Conservation (phyloP, 805 yeast species). For the Metschnikowia matae region DNA sequence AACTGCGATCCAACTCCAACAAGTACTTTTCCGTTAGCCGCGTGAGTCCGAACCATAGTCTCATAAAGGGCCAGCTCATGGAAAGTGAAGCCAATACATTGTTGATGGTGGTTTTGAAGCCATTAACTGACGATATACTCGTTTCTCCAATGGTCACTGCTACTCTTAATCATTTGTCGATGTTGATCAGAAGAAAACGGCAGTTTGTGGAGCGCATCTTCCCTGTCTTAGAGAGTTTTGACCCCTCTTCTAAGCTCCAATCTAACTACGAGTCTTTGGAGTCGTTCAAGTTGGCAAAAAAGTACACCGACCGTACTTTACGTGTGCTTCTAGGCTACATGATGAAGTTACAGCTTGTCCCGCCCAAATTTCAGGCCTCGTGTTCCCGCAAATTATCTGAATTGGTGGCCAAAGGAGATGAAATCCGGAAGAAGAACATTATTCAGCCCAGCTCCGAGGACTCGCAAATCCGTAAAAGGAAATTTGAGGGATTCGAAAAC, state of each 20-base stretch:
- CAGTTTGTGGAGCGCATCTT: conserved; percentile 55
- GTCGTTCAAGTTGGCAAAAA: conserved; percentile 51
- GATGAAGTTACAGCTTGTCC: conserved; percentile 32
- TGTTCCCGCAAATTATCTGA: conserved; percentile 26
- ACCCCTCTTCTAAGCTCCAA: conserved; percentile 50
- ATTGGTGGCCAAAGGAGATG: conserved; percentile 37
- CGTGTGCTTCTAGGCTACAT: conserved; percentile 41
- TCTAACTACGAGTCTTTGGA: conserved; percentile 44
- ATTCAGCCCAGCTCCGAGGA: conserved; percentile 27
- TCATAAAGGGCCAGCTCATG: conserved; percentile 49
- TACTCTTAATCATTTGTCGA: conserved; percentile 58
- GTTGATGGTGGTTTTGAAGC: conserved; percentile 55
- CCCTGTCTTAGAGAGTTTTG: conserved; percentile 56
- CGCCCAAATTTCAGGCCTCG: conserved; percentile 27
- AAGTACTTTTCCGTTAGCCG: conserved; percentile 45
- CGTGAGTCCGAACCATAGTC: conserved; percentile 58
- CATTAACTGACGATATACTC: conserved; percentile 52
- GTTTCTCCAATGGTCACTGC: conserved; percentile 60
- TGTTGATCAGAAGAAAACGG: conserved; percentile 64
- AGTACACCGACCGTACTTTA: conserved; percentile 61
- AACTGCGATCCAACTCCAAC: conserved; percentile 39
- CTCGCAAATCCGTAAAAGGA: conserved; percentile 30
- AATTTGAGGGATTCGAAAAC: conserved; percentile 41
- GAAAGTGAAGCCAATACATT: conserved; percentile 67
- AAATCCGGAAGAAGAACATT: conserved; percentile 38